phyloP scores from a whole-genome alignment of 306 rosid genomes.

The Trichosanthes cucumerina region DNA sequence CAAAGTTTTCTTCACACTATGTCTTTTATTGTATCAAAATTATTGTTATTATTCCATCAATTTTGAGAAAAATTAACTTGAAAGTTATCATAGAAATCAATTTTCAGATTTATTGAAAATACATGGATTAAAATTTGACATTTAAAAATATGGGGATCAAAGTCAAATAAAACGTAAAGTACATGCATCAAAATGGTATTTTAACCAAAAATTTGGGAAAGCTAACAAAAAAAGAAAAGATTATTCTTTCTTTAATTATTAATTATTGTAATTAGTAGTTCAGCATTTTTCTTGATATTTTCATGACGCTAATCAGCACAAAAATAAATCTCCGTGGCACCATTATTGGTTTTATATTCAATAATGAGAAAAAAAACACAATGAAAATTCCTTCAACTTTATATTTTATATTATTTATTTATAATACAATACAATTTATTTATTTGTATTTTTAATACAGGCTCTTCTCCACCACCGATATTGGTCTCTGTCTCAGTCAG shows the following conservation, averaged over 20 bases:
- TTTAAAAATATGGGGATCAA: no score
- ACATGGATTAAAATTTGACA: no score
- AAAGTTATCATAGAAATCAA: no score
- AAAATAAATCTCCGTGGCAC: neutral
- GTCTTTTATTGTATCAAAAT: no score
- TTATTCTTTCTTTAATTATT: neutral
- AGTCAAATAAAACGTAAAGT: no score
- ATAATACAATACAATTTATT: neutral
- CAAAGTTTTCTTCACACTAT: no score
- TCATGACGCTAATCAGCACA: neutral
- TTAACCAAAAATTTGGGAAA: no score
- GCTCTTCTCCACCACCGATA: conserved; percentile 7
- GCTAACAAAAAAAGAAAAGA: neutral
- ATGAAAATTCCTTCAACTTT: neutral
- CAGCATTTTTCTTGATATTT: neutral
- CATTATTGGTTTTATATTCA: neutral
- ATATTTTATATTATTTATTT: neutral
- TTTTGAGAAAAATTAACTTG: no score
- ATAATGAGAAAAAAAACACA: neutral
- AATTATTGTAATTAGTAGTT: neutral
- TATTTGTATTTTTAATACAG: conserved; percentile 1
- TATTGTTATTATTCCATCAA: no score
- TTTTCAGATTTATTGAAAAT: no score
- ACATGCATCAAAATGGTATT: no score
- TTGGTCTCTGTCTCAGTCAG: conserved; percentile 1